Percentiles rank a stretch among this genome's conserved stretches.
Conservation (phyloP, 75 land plant species). For the Selaginella tamariscina region DNA sequence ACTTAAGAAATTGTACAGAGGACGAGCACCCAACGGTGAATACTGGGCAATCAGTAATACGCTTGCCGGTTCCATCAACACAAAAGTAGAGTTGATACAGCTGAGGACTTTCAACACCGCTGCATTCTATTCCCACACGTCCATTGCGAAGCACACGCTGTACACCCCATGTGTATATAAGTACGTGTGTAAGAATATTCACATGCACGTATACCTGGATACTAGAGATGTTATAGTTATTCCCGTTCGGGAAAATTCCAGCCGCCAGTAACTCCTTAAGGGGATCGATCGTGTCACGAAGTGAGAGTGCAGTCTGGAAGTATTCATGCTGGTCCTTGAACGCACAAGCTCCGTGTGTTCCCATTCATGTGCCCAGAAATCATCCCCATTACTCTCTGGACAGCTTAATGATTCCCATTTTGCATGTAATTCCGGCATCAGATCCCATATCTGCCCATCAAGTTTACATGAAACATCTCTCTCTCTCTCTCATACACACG, state of each 20-base stretch:
- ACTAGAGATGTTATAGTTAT: background rate
- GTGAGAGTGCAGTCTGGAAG: background rate
- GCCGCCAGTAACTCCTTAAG: background rate
- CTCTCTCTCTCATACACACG: background rate
- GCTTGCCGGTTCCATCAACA: background rate
- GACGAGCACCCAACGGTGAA: background rate
- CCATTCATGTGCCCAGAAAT: background rate
- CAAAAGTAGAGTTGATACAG: background rate
- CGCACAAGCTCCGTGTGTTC: background rate
- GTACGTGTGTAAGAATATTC: no score
- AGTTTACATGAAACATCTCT: background rate
- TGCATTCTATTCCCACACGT: no score
- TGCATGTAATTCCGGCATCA: background rate
- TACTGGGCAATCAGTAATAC: background rate
- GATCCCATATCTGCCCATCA: background rate
- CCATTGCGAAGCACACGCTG: no score
- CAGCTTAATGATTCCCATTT: background rate
- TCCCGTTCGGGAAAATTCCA: background rate
- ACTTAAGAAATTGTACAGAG: background rate
- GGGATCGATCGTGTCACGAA: background rate
- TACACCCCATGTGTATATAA: no score
- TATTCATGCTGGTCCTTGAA: background rate
- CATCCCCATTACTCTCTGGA: background rate
- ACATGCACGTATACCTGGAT: background rate
- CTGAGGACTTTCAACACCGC: background rate